A percentile compares a stretch with the other conserved stretches of the same genome.
These are phyloP conservation scores for Carex pumila DNA, from an alignment of 176 grass and related monocot genomes.

Conservation along the genomic window DNA sequence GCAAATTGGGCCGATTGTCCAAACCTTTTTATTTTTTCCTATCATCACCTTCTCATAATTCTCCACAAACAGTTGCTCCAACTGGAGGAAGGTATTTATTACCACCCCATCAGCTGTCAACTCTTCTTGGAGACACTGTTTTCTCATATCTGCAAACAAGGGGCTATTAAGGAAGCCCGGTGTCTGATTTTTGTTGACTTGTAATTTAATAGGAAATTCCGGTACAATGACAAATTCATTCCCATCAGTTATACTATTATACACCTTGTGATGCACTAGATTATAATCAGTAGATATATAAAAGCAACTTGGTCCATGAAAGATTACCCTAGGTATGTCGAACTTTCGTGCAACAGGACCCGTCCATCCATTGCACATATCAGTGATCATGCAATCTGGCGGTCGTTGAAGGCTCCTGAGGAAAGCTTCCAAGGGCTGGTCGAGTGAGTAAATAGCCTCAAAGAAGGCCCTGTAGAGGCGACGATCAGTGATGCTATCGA, in stretches of 20 bases:
- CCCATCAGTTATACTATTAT: neutral
- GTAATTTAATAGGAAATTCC: neutral
- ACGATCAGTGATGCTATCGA: conserved; percentile 14
- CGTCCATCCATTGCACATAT: conserved; percentile 12
- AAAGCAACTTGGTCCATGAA: conserved; percentile 6
- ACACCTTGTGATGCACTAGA: neutral
- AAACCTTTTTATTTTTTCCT: neutral
- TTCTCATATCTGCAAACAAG: neutral
- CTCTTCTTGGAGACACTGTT: neutral
- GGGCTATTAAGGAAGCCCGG: neutral
- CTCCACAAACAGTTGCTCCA: neutral
- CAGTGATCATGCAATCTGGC: conserved; percentile 13
- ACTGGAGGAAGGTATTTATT: neutral
- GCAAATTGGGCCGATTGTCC: conserved; percentile 8
- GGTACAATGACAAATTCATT: neutral
- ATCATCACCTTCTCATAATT: neutral
- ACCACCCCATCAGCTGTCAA: neutral
- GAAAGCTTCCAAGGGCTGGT: conserved; percentile 3
- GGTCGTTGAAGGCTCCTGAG: neutral
- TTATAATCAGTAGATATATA: neutral
- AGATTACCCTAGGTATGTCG: conserved; percentile 1
- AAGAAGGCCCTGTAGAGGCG: neutral
- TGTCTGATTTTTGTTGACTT: neutral
- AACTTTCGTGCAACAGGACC: neutral
- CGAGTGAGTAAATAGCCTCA: conserved; percentile 3